Evolutionary conservation across 83 land plant genomes (phyloP).

Genomic region (Thuja plicata): DNA sequence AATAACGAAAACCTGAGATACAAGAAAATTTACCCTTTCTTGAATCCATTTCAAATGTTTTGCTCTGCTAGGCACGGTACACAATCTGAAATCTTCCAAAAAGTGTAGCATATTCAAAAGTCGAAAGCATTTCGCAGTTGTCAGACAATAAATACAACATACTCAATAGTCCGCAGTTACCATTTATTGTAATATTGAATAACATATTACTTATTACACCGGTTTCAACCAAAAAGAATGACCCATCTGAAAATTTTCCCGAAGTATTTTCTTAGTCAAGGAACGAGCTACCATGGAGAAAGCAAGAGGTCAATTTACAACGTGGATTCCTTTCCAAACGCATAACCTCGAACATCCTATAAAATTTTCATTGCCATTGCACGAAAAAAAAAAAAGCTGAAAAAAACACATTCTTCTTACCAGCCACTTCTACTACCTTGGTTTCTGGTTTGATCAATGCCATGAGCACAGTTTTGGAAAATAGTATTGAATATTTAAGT

Average conservation of each 20-base stretch:
- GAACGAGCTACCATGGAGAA: constrained; percentile 25
- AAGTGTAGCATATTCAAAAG: constrained; percentile 68
- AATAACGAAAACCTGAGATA: background rate
- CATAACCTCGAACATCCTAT: background rate
- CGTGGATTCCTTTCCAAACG: background rate
- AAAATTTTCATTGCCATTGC: background rate
- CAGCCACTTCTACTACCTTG: constrained; percentile 9
- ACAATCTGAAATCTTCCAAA: constrained; percentile 53
- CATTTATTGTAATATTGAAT: background rate
- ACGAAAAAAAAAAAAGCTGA: too few species aligned
- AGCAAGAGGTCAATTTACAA: background rate
- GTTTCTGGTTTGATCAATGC: constrained; percentile 28
- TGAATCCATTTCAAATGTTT: constrained; percentile 60
- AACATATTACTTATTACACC: constrained; percentile 37
- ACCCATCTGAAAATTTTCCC: constrained; percentile 58
- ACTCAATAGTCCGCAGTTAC: background rate
- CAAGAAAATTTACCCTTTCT: constrained; percentile 18
- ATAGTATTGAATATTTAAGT: constrained; percentile 38
- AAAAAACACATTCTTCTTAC: constrained; percentile 20
- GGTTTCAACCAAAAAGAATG: constrained; percentile 68
- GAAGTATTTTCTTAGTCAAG: constrained; percentile 60
- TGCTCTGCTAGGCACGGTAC: constrained; percentile 49
- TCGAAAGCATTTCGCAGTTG: constrained; percentile 14
- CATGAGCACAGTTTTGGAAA: constrained; percentile 24
- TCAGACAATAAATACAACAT: background rate